Percentiles rank a stretch among this genome's conserved stretches.
Evolutionary conservation across 768 basidiomycete species (phyloP).

Genomic region (Pisolithus orientalis): DNA sequence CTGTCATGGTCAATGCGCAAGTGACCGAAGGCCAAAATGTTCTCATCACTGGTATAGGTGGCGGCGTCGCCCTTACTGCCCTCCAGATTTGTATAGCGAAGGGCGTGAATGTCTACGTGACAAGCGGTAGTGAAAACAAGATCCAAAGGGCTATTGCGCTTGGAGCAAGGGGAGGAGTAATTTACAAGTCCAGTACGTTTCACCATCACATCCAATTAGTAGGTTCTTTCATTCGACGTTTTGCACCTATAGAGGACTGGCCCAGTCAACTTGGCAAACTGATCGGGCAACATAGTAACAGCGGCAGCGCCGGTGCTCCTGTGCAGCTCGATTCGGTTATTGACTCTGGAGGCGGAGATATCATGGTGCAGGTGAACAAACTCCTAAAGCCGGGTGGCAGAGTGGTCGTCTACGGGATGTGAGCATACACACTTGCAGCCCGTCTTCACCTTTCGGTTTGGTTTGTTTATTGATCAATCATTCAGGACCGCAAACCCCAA

Average conservation of each 20-base stretch:
- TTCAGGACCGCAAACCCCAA: constrained; percentile 55
- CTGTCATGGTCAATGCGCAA: constrained; percentile 56
- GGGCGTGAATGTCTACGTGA: constrained; percentile 79
- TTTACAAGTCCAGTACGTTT: constrained; percentile 58
- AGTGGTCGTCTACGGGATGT: constrained; percentile 67
- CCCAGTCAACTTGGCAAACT: constrained; percentile 39
- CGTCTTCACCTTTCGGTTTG: not conserved
- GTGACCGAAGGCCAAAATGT: constrained; percentile 63
- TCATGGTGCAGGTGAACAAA: constrained; percentile 43
- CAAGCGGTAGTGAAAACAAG: constrained; percentile 65
- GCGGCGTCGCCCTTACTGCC: constrained; percentile 74
- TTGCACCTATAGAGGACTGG: constrained; percentile 41
- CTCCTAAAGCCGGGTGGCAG: constrained; percentile 52
- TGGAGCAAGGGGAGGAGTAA: constrained; percentile 74
- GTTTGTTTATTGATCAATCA: constrained; percentile 8
- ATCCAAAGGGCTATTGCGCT: constrained; percentile 57
- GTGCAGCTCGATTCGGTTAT: constrained; percentile 51
- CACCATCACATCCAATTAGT: not conserved
- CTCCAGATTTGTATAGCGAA: constrained; percentile 70
- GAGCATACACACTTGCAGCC: constrained; percentile 12
- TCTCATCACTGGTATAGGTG: constrained; percentile 78
- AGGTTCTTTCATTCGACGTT: not conserved
- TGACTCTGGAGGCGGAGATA: constrained; percentile 66
- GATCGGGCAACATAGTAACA: constrained; percentile 28
- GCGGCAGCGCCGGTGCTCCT: constrained; percentile 11